Evolutionary conservation across 2,329 filamentous ascomycete species (phyloP), one percentile per base, ranked within the genome.

Genomic region (Trichocomaceae sp.): DNA sequence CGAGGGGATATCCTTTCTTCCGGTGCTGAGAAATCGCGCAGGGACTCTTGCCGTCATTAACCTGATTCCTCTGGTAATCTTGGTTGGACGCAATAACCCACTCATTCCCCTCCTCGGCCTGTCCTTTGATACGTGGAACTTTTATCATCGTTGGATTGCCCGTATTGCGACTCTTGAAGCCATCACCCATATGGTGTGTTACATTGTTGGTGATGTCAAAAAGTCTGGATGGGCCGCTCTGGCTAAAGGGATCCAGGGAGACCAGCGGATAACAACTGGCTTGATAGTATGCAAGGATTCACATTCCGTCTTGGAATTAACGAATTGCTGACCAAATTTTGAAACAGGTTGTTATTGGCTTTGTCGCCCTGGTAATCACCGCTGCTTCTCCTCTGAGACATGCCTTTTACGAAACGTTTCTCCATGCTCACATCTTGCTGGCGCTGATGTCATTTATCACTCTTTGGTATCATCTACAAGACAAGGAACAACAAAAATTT

Each of bases 401-500:
- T 71, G 90, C 91, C 39, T 96, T 96, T 69, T 99, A 99, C 75
- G 93, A 99, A 75, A 95, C 90, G 1, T 99, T 99, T 75, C 80
- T 97, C 63, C 89, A 88, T 67, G 73, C 86, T 29, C 93, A 97
- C 73, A 90, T 95, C 62, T 70, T 88, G 37, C 75, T 95, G 50
- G 90, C 85, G 39, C 70, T 86, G 35, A 66, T 88, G 52, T 76
- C 78, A 47, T 81, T 96, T 50, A 77, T 82, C 55, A 85, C 84
- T 64, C 84, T 91, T 8, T 93, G 85, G 80, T 76, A 91, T 37
- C 93, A 97, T 75, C 83, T 87, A 9, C 82, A 88, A 26, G 71
- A 77, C 3, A 75, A 90, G 5, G 81, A 86, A 2, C 87, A 92
- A 66, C 76, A 87, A 46, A 78, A 84, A 1, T 95, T 87, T 78